Percentiles rank a stretch among this genome's conserved stretches.
Evolutionary conservation across 345 rosid genomes (phyloP).

Genomic region (Eucalyptus curtisii): DNA sequence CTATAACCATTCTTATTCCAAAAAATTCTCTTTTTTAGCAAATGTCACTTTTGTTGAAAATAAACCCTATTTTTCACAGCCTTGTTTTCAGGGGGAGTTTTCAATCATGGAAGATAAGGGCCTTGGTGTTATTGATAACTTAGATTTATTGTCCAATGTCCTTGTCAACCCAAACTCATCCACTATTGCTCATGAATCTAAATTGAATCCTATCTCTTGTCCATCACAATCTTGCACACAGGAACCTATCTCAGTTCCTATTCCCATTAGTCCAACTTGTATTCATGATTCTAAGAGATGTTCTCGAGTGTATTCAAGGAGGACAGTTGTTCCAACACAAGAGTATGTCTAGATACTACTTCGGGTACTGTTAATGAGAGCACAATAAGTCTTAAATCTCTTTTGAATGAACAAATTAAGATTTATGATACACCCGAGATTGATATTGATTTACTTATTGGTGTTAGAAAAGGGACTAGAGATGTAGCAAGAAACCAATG

Average conservation of each 20-base stretch:
- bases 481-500: not conserved
- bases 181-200: not conserved
- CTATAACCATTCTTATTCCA: not conserved
- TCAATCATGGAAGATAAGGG: not conserved
- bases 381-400: not conserved
- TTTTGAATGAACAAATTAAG: not conserved
- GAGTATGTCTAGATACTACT: not conserved
- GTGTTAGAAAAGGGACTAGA: not conserved
- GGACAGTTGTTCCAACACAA: not conserved
- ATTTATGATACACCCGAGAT: not conserved
- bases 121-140: not conserved
- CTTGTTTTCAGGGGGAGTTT: not conserved
- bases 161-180: not conserved
- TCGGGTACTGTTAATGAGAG: fast-evolving
- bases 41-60: not conserved
- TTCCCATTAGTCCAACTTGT: not conserved
- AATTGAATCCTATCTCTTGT: not conserved
- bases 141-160: not conserved
- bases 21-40: fast-evolving
- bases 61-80: not conserved
- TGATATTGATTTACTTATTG: not conserved
- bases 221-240: not conserved
- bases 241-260: not conserved
- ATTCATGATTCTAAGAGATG: not conserved
- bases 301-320: not conserved